These are phyloP conservation scores for Marchantia polymorpha DNA, from an alignment of 225 moss, liverwort and hornwort species.

Conservation along the genomic window DNA sequence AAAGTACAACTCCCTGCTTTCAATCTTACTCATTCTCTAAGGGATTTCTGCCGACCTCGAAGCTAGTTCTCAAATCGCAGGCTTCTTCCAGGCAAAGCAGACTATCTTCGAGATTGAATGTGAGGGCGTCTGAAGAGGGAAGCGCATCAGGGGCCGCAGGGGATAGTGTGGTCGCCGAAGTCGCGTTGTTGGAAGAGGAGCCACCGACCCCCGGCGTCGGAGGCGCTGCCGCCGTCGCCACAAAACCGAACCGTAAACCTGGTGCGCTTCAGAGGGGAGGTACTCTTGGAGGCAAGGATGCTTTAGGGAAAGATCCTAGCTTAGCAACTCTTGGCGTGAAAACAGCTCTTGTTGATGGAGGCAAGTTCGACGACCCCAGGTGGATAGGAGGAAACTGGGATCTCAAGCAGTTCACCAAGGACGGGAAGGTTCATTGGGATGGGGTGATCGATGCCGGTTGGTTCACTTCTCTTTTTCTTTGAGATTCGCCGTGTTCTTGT, in stretches of 20 bases:
- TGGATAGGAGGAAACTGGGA: slow-evolving; percentile 96
- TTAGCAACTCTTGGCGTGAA: slow-evolving; percentile 57
- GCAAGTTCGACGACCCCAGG: slow-evolving; percentile 57
- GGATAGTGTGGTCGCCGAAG: slow-evolving; percentile 84
- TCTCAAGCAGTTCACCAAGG: slow-evolving; percentile 56
- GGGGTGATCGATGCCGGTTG: slow-evolving; percentile 87
- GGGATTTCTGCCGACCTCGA: background rate
- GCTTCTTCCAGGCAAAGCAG: slow-evolving; percentile 2
- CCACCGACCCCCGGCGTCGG: slow-evolving; percentile 71
- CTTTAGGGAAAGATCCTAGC: slow-evolving; percentile 75
- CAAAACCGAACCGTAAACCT: slow-evolving; percentile 38
- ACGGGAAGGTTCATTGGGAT: slow-evolving; percentile 81
- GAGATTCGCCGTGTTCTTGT: background rate
- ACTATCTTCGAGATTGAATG: slow-evolving; percentile 28
- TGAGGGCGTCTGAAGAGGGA: slow-evolving; percentile 51
- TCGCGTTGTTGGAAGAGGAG: slow-evolving; percentile 65
- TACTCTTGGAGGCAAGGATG: slow-evolving; percentile 51
- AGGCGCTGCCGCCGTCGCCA: slow-evolving; percentile 28
- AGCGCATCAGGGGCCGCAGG: slow-evolving; percentile 66
- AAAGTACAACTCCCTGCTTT: background rate
- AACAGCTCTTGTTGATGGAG: background rate
- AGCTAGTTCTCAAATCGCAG: slow-evolving; percentile 4
- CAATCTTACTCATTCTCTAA: background rate
- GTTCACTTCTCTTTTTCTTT: background rate
- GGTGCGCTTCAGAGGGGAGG: slow-evolving; percentile 69